Evolutionary conservation across 345 rosid species (phyloP).

Genomic region (Citrus medica): DNA sequence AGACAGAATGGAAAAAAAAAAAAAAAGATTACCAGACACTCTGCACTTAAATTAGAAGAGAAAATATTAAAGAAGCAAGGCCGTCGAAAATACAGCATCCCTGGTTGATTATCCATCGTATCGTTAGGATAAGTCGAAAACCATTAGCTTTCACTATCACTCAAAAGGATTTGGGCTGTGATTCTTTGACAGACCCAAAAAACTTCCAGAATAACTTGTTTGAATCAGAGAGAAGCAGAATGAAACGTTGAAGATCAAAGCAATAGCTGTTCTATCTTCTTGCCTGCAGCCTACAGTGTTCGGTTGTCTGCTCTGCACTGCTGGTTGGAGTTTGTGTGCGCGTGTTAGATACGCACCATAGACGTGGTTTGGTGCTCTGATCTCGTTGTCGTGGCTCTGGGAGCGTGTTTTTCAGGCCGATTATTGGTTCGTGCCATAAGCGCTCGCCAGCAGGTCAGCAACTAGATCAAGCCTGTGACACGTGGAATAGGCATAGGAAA

Average conservation of each 20-base stretch:
- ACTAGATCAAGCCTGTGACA: neutral
- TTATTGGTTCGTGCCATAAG: neutral
- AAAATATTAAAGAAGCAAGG: constrained; percentile 45
- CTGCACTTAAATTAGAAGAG: constrained; percentile 32
- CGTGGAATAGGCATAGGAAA: neutral
- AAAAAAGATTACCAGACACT: constrained; percentile 34
- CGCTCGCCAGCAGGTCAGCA: too few relatives aligned
- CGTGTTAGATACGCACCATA: neutral
- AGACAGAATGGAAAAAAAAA: neutral
- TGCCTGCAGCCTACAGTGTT: neutral
- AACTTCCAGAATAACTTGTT: too few relatives aligned
- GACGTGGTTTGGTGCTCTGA: neutral
- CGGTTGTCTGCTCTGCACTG: neutral
- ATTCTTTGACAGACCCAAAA: neutral
- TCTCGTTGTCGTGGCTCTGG: neutral
- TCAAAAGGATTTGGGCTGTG: neutral
- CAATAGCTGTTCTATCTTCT: neutral
- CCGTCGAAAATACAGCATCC: constrained; percentile 26
- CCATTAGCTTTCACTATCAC: neutral
- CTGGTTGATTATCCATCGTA: constrained; percentile 2
- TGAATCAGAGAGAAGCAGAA: neutral
- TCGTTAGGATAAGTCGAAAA: neutral
- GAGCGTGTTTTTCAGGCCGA: neutral
- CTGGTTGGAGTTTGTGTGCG: neutral
- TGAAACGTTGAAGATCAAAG: neutral